These are phyloP conservation scores for Salisapilia sapeloensis DNA, from an alignment of 352 stramenopile species.

Conservation along the genomic window DNA sequence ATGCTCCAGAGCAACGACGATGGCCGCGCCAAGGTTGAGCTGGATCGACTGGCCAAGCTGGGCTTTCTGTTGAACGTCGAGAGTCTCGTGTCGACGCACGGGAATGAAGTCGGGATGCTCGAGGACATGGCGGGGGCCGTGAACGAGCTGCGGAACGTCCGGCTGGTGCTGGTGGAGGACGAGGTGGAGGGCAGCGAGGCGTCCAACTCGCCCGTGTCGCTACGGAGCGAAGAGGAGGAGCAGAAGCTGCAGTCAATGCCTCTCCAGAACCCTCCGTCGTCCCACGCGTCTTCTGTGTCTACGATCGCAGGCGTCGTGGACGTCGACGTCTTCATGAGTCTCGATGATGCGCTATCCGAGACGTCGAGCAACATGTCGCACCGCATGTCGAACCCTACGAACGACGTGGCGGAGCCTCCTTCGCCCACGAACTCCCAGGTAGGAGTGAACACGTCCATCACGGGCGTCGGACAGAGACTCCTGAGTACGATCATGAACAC, in stretches of 20 bases:
- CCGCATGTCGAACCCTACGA: slow-evolving; percentile 7
- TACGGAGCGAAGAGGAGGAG: slow-evolving; percentile 46
- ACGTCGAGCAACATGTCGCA: slow-evolving; percentile 1
- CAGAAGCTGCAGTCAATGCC: too few species aligned
- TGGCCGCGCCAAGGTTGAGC: slow-evolving; percentile 30
- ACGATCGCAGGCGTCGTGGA: slow-evolving; percentile 57
- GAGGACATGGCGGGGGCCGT: slow-evolving; percentile 75
- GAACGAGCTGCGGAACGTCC: slow-evolving; percentile 66
- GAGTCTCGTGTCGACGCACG: slow-evolving; percentile 70
- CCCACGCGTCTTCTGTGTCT: slow-evolving; percentile 7
- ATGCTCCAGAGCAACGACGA: slow-evolving; percentile 32
- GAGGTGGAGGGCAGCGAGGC: slow-evolving; percentile 15
- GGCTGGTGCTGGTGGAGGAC: slow-evolving; percentile 50
- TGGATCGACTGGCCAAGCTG: slow-evolving; percentile 61
- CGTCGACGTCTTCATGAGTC: slow-evolving; percentile 61
- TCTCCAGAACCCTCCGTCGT: slow-evolving; percentile 6
- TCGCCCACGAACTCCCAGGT: slow-evolving; percentile 16
- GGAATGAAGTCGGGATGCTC: slow-evolving; percentile 79
- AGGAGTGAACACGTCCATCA: slow-evolving; percentile 23
- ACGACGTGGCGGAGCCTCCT: slow-evolving; percentile 2
- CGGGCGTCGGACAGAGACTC: slow-evolving; percentile 38
- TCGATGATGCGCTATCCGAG: slow-evolving; percentile 46
- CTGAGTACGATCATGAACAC: slow-evolving; percentile 57
- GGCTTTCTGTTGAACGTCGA: slow-evolving; percentile 75
- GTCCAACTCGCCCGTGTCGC: slow-evolving; percentile 30